Evolutionary conservation across 2,329 filamentous ascomycete genomes (phyloP).

Genomic region (Plenodomus lindquistii): DNA sequence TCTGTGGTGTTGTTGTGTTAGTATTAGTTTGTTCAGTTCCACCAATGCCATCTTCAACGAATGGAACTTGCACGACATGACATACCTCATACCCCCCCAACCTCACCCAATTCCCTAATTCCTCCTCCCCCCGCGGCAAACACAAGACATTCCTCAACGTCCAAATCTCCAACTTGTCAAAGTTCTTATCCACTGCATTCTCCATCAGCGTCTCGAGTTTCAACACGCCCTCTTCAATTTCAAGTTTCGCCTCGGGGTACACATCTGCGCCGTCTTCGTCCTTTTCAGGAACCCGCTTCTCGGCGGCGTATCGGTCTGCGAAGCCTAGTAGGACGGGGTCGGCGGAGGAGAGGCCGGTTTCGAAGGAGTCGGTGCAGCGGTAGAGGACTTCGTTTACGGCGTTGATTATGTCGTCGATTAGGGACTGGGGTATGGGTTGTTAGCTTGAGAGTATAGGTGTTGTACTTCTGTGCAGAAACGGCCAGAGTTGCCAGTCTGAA

Average conservation of each 20-base stretch:
- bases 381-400: constrained; percentile 92
- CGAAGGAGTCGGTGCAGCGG: constrained; percentile 83
- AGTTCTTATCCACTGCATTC: constrained; percentile 55
- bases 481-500: too few relatives aligned
- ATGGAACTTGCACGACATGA: background rate
- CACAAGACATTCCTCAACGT: constrained; percentile 74
- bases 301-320: constrained; percentile 53
- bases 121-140: constrained; percentile 57
- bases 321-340: constrained; percentile 83
- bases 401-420: constrained; percentile 98
- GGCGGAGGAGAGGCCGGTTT: constrained; percentile 75
- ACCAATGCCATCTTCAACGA: too few relatives aligned
- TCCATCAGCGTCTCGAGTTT: constrained; percentile 56
- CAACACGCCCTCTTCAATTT: constrained; percentile 79
- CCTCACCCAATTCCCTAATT: constrained; percentile 72
- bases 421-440: constrained; percentile 60
- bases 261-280: constrained; percentile 46
- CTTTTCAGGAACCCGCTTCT: constrained; percentile 49
- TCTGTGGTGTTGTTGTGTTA: constrained; percentile 15
- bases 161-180: constrained; percentile 69
- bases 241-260: constrained; percentile 60
- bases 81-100: constrained; percentile 81
- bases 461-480: too few relatives aligned
- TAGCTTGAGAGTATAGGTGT: too few relatives aligned
- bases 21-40: background rate